Evolutionary conservation across 495 filamentous ascomycete genomes (phyloP).

Genomic region (Lasiosphaeria ovina): DNA sequence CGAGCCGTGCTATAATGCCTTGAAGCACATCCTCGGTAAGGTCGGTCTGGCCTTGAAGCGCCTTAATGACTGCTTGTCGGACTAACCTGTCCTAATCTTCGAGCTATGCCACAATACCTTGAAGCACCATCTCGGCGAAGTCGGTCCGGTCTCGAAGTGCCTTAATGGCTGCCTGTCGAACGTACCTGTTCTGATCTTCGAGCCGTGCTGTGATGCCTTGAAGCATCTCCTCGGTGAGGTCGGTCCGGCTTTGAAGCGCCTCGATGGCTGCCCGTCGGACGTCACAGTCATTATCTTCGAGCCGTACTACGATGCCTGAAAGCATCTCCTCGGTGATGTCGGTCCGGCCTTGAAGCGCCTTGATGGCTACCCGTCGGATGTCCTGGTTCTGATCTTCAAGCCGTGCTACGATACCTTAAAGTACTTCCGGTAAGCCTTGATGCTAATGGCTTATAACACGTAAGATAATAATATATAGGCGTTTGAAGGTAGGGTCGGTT

Average conservation of each 20-base stretch:
- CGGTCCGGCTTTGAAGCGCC: too few relatives aligned
- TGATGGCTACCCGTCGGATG: constrained; percentile 13
- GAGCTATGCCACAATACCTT: constrained; percentile 11
- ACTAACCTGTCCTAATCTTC: constrained; percentile 11
- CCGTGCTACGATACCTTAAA: constrained; percentile 14
- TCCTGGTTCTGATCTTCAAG: constrained; percentile 15
- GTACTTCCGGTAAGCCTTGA: constrained; percentile 11
- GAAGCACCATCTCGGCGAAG: constrained; percentile 12
- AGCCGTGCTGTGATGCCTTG: too few relatives aligned
- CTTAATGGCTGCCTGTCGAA: too few relatives aligned
- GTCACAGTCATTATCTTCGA: too few relatives aligned
- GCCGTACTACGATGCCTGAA: too few relatives aligned
- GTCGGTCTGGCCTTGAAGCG: constrained; percentile 5
- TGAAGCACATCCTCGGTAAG: too few relatives aligned
- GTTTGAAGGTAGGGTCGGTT: constrained; percentile 6
- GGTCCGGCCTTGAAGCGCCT: constrained; percentile 7
- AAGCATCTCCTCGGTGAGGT: too few relatives aligned
- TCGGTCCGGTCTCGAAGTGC: too few relatives aligned
- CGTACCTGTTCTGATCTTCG: too few relatives aligned
- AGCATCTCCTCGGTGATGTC: too few relatives aligned
- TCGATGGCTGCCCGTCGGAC: too few relatives aligned
- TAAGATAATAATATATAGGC: constrained; percentile 9
- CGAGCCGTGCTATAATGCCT: too few relatives aligned
- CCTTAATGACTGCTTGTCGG: constrained; percentile 13
- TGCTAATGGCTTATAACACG: neutral